Conservation (phyloP, 2,329 filamentous ascomycete species). For the Verticillium isaacii region DNA sequence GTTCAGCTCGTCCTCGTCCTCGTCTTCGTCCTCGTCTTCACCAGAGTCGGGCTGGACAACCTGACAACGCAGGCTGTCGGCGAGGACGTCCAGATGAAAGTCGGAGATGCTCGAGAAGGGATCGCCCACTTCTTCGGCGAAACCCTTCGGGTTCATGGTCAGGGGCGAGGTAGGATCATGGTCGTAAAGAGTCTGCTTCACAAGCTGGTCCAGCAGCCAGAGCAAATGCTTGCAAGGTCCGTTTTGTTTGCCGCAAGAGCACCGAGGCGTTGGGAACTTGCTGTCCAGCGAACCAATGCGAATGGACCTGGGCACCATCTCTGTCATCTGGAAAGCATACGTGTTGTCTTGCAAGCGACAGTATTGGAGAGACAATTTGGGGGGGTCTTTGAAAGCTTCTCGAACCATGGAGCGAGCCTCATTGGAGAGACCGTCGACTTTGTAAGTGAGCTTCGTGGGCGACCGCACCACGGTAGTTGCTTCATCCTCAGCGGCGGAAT, state of each 20-base stretch:
- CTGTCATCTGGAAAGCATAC: conserved; percentile 53
- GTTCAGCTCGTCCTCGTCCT: conserved; percentile 16
- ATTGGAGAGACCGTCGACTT: conserved; percentile 31
- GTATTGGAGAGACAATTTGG: conserved; percentile 43
- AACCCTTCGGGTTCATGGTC: conserved; percentile 37
- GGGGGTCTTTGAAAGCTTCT: conserved; percentile 41
- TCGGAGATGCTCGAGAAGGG: conserved; percentile 44
- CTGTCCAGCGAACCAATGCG: conserved; percentile 39
- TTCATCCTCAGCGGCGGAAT: conserved; percentile 25
- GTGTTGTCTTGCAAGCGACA: conserved; percentile 43
- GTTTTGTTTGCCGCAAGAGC: conserved; percentile 35
- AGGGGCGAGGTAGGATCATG: conserved; percentile 30
- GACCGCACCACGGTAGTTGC: conserved; percentile 25
- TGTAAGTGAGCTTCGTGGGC: conserved; percentile 34
- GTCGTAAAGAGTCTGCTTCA: conserved; percentile 40
- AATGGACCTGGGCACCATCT: conserved; percentile 46
- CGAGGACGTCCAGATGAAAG: conserved; percentile 47
- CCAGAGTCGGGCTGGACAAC: conserved; percentile 20
- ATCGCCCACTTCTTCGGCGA: conserved; percentile 40
- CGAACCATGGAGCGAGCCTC: conserved; percentile 32
- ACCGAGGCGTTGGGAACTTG: conserved; percentile 35
- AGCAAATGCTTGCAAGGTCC: conserved; percentile 46
- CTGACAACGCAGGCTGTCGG: conserved; percentile 46
- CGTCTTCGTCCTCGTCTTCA: conserved; percentile 14
- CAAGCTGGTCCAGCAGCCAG: conserved; percentile 50